Percentiles rank a stretch among this genome's conserved stretches.
These are phyloP conservation scores for Rhypophila decipiens DNA, from an alignment of 495 filamentous ascomycete genomes.

Conservation along the genomic window DNA sequence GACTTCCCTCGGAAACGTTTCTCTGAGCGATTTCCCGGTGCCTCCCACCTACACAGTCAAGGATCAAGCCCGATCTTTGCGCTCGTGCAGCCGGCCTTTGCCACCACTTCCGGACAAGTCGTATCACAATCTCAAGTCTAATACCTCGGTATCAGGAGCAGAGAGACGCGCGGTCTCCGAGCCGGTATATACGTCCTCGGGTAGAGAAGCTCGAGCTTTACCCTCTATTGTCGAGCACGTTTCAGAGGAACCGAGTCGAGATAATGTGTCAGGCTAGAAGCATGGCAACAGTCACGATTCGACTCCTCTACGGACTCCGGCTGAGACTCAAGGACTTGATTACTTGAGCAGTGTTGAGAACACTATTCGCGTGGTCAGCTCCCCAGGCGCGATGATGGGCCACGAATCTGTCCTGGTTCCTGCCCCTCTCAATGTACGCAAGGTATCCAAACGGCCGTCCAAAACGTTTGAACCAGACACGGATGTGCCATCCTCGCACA, in stretches of 20 bases:
- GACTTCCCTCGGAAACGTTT: constrained; percentile 13
- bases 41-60: background rate
- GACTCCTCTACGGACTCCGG: constrained; percentile 22
- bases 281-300: constrained; percentile 25
- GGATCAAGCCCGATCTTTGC: constrained; percentile 1
- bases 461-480: background rate
- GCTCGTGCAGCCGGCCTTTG: constrained; percentile 39
- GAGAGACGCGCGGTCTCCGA: constrained; percentile 45
- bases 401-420: constrained; percentile 10
- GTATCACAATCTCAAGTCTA: too few relatives aligned
- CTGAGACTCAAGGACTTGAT: constrained; percentile 28
- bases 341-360: constrained; percentile 30
- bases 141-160: background rate
- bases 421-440: constrained; percentile 50
- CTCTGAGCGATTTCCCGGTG: constrained; percentile 3
- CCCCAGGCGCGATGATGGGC: constrained; percentile 20
- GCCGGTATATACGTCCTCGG: constrained; percentile 38
- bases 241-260: constrained; percentile 22
- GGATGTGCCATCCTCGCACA: background rate
- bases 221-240: constrained; percentile 48
- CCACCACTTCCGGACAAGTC: constrained; percentile 49
- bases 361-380: constrained; percentile 46
- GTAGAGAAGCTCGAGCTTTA: constrained; percentile 32
- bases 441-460: constrained; percentile 19
- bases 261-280: constrained; percentile 6